Percentiles rank a stretch among this genome's conserved stretches.
Conservation (phyloP, 768 basidiomycete genomes). For the Leccinum fibrillosum region DNA sequence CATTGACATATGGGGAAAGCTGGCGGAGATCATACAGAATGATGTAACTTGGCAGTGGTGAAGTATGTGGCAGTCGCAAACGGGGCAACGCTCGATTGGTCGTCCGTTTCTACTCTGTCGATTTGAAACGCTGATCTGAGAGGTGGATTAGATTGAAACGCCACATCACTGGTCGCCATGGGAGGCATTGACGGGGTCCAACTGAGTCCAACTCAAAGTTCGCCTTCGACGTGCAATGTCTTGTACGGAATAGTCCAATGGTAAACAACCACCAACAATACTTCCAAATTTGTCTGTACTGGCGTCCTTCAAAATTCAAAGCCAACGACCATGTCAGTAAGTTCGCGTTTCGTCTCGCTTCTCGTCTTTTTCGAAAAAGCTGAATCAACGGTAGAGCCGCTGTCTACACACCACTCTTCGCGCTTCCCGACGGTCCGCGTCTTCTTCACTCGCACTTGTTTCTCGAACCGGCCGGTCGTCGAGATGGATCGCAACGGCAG, state of each 20-base stretch:
- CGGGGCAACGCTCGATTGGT: background rate
- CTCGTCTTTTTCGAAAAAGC: background rate
- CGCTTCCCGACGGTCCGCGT: constrained; percentile 12
- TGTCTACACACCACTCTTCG: constrained; percentile 17
- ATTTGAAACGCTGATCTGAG: background rate
- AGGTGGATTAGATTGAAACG: background rate
- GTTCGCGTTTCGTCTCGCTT: background rate
- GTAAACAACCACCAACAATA: constrained; percentile 19
- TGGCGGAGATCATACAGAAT: background rate
- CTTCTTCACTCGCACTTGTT: constrained; percentile 11
- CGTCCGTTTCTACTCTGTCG: background rate
- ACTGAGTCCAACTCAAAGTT: background rate
- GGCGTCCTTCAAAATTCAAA: constrained; percentile 10
- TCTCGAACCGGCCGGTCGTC: constrained; percentile 33
- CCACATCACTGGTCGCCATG: background rate
- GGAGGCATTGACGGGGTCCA: background rate
- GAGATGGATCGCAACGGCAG: constrained; percentile 55
- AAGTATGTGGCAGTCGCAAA: background rate
- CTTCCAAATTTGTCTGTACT: constrained; percentile 18
- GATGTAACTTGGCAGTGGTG: background rate
- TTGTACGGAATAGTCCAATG: background rate
- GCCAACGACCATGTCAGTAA: constrained; percentile 26
- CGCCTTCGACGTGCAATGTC: no score
- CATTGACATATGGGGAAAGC: background rate
- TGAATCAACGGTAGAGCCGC: constrained; percentile 18